A percentile compares a stretch with the other conserved stretches of the same genome.
Evolutionary conservation across 1,284 basidiomycete genomes (phyloP).

Genomic region (Cryptococcus sp.): DNA sequence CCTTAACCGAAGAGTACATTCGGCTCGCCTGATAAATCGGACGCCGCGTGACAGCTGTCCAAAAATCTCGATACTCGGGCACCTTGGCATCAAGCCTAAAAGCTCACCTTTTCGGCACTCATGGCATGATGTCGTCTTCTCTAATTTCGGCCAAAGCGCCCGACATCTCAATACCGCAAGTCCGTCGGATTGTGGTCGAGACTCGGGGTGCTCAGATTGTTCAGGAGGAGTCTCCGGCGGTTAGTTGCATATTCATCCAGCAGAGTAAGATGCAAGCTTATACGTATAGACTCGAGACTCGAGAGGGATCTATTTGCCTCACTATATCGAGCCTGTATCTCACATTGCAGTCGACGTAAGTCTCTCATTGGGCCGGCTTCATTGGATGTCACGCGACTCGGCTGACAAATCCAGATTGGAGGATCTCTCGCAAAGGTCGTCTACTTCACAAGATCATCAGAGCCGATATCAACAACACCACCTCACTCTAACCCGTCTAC

Average conservation of each 20-base stretch:
- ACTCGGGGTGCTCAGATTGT: slow-evolving; percentile 73
- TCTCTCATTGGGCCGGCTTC: too few relatives aligned
- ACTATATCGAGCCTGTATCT: slow-evolving; percentile 93
- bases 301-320: slow-evolving; percentile 89
- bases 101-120: too few relatives aligned
- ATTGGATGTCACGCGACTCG: too few relatives aligned
- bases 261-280: background rate
- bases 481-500: slow-evolving; percentile 41
- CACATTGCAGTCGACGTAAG: slow-evolving; percentile 92
- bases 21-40: too few relatives aligned
- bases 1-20: too few relatives aligned
- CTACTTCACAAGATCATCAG: slow-evolving; percentile 88
- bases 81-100: too few relatives aligned
- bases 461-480: slow-evolving; percentile 33
- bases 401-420: slow-evolving; percentile 66
- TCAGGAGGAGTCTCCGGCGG: slow-evolving; percentile 86
- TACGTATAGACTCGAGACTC: slow-evolving; percentile 73
- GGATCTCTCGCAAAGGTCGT: slow-evolving; percentile 97
- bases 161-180: slow-evolving; percentile 46
- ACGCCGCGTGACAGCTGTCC: too few relatives aligned
- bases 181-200: slow-evolving; percentile 45
- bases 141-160: slow-evolving; percentile 10
- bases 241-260: slow-evolving; percentile 47
- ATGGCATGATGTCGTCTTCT: background rate
- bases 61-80: too few relatives aligned